phyloP scores from a whole-genome alignment of 305 asterid genomes.

The Fraxinus nigra region DNA sequence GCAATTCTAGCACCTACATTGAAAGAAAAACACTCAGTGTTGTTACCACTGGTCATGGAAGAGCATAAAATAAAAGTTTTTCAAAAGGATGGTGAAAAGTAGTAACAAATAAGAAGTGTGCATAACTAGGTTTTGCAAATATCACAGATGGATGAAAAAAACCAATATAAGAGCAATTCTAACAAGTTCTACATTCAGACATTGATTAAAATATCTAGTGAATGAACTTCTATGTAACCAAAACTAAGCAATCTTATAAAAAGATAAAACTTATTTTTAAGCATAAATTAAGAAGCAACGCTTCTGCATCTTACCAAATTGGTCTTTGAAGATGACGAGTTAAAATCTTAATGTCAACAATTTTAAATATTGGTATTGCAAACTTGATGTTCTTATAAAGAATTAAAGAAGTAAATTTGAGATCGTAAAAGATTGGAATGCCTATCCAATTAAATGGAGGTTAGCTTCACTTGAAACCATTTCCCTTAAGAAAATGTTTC shows the following conservation, averaged over 20 bases:
- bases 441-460: background rate
- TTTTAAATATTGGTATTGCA: background rate
- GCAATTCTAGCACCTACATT: slow-evolving; percentile 74
- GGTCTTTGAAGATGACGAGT: background rate
- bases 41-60: slow-evolving; percentile 10
- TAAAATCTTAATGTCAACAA: background rate
- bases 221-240: background rate
- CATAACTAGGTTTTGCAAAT: background rate
- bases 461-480: background rate
- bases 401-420: background rate
- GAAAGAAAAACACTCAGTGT: slow-evolving; percentile 12
- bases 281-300: background rate
- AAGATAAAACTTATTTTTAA: background rate
- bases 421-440: background rate
- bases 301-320: background rate
- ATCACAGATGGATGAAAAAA: background rate
- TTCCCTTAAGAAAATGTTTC: background rate
- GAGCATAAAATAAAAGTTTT: background rate
- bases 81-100: background rate
- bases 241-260: background rate
- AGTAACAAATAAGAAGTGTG: background rate
- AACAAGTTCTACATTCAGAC: background rate
- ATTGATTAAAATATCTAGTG: background rate
- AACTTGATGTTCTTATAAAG: background rate
- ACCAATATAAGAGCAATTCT: background rate